A percentile compares a stretch with the other conserved stretches of the same genome.
These are phyloP conservation scores for Psilocybe sp. DNA, from an alignment of 768 basidiomycete genomes.

Conservation along the genomic window DNA sequence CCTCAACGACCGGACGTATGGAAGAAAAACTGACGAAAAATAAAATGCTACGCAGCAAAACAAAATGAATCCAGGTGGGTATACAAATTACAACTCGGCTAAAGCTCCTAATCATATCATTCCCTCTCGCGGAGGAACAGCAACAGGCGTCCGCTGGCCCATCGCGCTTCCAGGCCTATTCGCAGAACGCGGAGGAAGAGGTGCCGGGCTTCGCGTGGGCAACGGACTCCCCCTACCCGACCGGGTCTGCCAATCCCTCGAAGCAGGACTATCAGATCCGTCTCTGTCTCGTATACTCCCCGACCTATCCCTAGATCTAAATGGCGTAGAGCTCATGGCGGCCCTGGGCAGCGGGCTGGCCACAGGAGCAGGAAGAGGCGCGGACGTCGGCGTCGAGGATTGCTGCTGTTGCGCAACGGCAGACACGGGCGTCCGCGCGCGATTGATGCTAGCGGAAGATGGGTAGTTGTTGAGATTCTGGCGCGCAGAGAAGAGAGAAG, in stretches of 20 bases:
- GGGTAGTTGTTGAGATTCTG: slow-evolving; percentile 12
- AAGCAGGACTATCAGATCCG: slow-evolving; percentile 16
- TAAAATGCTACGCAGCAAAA: too few relatives aligned
- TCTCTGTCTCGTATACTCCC: slow-evolving; percentile 16
- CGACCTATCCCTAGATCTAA: slow-evolving; percentile 17
- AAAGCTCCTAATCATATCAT: slow-evolving; percentile 44
- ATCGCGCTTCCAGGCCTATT: slow-evolving; percentile 60
- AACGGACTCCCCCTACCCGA: slow-evolving; percentile 39
- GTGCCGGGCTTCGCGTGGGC: slow-evolving; percentile 26
- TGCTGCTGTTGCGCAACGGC: slow-evolving; percentile 13
- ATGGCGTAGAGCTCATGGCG: slow-evolving; percentile 23
- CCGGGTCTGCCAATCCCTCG: slow-evolving; percentile 28
- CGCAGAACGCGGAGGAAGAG: slow-evolving; percentile 57
- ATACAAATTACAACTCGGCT: too few relatives aligned
- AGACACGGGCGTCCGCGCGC: slow-evolving; percentile 27
- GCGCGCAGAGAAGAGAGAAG: slow-evolving; percentile 11
- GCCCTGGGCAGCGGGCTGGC: slow-evolving; percentile 32
- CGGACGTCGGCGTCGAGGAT: slow-evolving; percentile 16
- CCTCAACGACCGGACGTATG: too few relatives aligned
- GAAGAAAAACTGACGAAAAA: too few relatives aligned
- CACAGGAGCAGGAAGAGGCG: slow-evolving; percentile 22
- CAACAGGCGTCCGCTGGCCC: slow-evolving; percentile 45
- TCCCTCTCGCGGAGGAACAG: slow-evolving; percentile 53
- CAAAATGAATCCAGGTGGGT: too few relatives aligned
- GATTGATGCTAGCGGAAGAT: slow-evolving; percentile 10